These are phyloP conservation scores for Cicer bijugum DNA, from an alignment of 306 rosid species.

Conservation along the genomic window DNA sequence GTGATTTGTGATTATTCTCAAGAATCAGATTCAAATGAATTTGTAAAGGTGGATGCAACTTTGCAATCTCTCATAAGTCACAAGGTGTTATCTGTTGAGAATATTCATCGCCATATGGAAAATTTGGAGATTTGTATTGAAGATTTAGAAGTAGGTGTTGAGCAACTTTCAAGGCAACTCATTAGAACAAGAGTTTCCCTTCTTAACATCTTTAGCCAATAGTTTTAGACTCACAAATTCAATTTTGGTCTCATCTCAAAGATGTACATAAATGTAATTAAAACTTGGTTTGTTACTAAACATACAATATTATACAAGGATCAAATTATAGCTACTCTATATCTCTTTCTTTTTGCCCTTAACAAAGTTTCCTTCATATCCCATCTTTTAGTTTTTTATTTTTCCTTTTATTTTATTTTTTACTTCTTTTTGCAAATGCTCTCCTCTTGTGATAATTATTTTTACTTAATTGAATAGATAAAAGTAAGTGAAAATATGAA, in stretches of 20 bases:
- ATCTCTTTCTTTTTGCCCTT: conserved; percentile 13
- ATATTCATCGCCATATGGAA: conserved; percentile 32
- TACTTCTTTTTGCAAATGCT: too few relatives aligned
- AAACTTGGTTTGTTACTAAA: background rate
- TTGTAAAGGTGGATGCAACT: conserved; percentile 42
- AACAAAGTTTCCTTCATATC: too few relatives aligned
- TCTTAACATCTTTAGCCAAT: conserved; percentile 45
- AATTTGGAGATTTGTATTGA: conserved; percentile 45
- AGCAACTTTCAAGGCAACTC: conserved; percentile 45
- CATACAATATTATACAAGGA: conserved; percentile 12
- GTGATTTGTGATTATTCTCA: conserved; percentile 44
- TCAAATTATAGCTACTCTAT: conserved; percentile 24
- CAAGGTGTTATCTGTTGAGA: conserved; percentile 35
- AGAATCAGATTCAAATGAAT: conserved; percentile 42
- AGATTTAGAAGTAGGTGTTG: conserved; percentile 43
- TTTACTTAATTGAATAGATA: too few relatives aligned
- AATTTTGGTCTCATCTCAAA: conserved; percentile 19
- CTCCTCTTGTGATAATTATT: too few relatives aligned
- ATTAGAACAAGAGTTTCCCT: conserved; percentile 49
- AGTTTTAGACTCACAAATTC: conserved; percentile 17
- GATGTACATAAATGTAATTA: conserved; percentile 39
- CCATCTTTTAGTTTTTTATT: too few relatives aligned
- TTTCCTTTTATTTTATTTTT: too few relatives aligned
- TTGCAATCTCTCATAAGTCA: conserved; percentile 42
- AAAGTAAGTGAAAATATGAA: too few relatives aligned